Evolutionary conservation across 805 yeast genomes (phyloP).

Genomic region (Wickerhamiella australiensis): DNA sequence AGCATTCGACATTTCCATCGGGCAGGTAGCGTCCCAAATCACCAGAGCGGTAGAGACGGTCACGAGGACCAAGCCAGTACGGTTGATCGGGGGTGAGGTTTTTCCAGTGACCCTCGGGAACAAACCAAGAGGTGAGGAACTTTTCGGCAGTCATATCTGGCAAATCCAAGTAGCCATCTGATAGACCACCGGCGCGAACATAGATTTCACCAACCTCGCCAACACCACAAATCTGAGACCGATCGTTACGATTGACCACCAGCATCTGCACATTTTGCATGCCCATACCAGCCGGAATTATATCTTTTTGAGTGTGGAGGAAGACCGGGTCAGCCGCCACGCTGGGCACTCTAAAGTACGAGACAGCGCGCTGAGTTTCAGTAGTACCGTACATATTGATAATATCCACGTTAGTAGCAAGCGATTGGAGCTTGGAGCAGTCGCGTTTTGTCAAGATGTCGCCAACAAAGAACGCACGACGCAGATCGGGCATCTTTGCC

Average conservation of each 20-base stretch:
- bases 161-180: slow-evolving; percentile 88
- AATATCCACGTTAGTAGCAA: slow-evolving; percentile 79
- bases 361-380: slow-evolving; percentile 97
- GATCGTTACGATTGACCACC: slow-evolving; percentile 83
- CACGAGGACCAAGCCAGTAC: slow-evolving; percentile 89
- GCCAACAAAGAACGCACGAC: slow-evolving; percentile 97
- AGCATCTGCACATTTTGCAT: slow-evolving; percentile 90
- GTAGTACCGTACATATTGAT: slow-evolving; percentile 99
- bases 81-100: slow-evolving; percentile 35
- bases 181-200: slow-evolving; percentile 95
- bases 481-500: slow-evolving; percentile 70
- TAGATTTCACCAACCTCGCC: slow-evolving; percentile 99
- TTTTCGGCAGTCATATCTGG: slow-evolving; percentile 82
- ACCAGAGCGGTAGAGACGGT: slow-evolving; percentile 91
- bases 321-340: slow-evolving; percentile 56
- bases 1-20: slow-evolving; percentile 94
- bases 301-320: slow-evolving; percentile 76
- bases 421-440: slow-evolving; percentile 79
- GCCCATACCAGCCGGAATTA: slow-evolving; percentile 98
- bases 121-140: slow-evolving; percentile 86
- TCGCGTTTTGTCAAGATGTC: slow-evolving; percentile 96
- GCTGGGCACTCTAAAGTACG: slow-evolving; percentile 79
- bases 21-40: slow-evolving; percentile 94
- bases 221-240: slow-evolving; percentile 86
- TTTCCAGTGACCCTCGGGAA: slow-evolving; percentile 51